Percentiles rank a stretch among this genome's conserved stretches.
Conservation (phyloP, 2,329 filamentous ascomycete species). For the Hypoxylon sp. region DNA sequence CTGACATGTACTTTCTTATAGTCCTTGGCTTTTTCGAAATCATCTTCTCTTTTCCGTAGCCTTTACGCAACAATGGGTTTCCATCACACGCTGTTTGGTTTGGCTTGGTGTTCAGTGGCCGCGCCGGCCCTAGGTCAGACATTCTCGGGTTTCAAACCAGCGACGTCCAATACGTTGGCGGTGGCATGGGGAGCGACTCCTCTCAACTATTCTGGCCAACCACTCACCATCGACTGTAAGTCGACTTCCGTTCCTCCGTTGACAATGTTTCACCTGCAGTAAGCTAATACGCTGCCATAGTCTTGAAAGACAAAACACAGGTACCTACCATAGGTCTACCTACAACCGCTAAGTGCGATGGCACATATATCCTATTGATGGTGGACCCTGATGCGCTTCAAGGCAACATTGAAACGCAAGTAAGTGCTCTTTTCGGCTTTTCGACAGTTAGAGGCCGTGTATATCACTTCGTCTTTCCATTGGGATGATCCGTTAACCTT, state of each 20-base stretch:
- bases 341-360: slow-evolving; percentile 5
- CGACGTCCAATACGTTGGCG: slow-evolving; percentile 12
- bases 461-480: not conserved
- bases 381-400: slow-evolving; percentile 18
- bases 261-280: not conserved
- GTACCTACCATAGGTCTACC: slow-evolving; percentile 18
- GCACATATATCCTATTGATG: slow-evolving; percentile 12
- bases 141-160: slow-evolving; percentile 15
- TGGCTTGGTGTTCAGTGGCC: slow-evolving; percentile 12
- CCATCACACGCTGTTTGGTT: not conserved
- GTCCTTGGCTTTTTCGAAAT: not conserved
- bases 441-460: not conserved
- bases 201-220: slow-evolving; percentile 19
- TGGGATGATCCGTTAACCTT: slow-evolving; percentile 3
- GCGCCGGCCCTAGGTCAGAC: slow-evolving; percentile 11
- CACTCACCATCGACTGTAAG: slow-evolving; percentile 14
- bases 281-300: slow-evolving; percentile 1
- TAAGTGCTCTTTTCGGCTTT: not conserved
- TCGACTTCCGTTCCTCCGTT: slow-evolving; percentile 7
- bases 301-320: not conserved
- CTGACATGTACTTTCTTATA: slow-evolving; percentile 9
- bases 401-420: slow-evolving; percentile 16
- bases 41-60: slow-evolving; percentile 7
- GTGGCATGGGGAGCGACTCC: slow-evolving; percentile 11
- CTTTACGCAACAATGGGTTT: slow-evolving; percentile 7